Evolutionary conservation across 2,329 filamentous ascomycete species (phyloP).

Genomic region (Ceratocystis alfenasii): DNA sequence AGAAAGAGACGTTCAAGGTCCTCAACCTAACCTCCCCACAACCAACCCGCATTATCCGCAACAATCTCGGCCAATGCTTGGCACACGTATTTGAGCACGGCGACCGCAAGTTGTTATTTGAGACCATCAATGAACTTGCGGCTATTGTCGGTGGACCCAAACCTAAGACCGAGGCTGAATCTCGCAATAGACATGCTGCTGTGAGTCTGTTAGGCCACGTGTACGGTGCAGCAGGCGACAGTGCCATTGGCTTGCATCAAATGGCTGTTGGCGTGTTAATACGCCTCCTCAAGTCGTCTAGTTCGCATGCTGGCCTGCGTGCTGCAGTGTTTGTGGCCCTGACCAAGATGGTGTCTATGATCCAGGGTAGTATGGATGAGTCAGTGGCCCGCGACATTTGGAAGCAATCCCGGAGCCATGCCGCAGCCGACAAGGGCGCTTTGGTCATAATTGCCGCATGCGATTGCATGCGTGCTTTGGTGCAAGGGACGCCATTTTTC

Average conservation of each 20-base stretch:
- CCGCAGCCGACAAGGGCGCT: constrained; percentile 66
- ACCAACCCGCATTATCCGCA: constrained; percentile 78
- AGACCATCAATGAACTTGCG: constrained; percentile 83
- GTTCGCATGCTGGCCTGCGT: constrained; percentile 69
- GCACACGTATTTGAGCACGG: constrained; percentile 72
- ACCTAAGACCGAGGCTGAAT: constrained; percentile 60
- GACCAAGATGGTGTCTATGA: constrained; percentile 62
- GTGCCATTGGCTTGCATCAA: constrained; percentile 71
- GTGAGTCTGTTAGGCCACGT: constrained; percentile 78
- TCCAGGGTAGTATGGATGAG: constrained; percentile 71
- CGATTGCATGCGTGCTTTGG: constrained; percentile 62
- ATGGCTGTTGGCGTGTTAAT: constrained; percentile 59
- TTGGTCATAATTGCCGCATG: constrained; percentile 70
- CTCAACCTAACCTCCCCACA: constrained; percentile 70
- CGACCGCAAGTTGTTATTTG: constrained; percentile 82
- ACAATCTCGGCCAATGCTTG: constrained; percentile 76
- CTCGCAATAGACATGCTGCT: constrained; percentile 74
- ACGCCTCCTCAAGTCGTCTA: constrained; percentile 68
- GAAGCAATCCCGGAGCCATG: constrained; percentile 75
- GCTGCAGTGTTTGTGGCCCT: constrained; percentile 65
- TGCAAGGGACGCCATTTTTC: constrained; percentile 66
- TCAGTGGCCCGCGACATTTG: constrained; percentile 75
- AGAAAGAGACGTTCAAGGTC: constrained; percentile 89
- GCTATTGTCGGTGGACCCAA: constrained; percentile 62
- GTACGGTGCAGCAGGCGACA: constrained; percentile 86